Evolutionary conservation across 768 basidiomycete genomes (phyloP), one percentile per base, ranked within the genome.

Genomic region (Termitomyces sp.): DNA sequence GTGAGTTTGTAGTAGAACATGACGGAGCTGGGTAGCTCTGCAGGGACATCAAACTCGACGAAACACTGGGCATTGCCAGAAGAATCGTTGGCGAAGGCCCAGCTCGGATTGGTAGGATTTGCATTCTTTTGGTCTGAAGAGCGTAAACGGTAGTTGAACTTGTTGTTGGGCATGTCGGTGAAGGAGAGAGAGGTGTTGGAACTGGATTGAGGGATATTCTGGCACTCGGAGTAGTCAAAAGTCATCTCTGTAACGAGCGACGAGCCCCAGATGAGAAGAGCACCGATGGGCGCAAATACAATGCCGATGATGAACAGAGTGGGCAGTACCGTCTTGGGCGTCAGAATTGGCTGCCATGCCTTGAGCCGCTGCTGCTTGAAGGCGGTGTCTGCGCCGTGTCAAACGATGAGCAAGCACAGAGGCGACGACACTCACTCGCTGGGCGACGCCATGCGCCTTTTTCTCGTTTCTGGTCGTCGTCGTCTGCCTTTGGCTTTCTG

Each of bases 311-410:
- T 84, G 72, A 99, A 95, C 43, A 99, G 82, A 0, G 94, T 96
- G 3, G 97, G 97, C 15, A 99, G 82, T 20, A 99, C 97, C 1
- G 94, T 97, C 72, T 95, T 95, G 5, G 97, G 97, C 5, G 95
- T 98, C 44, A 98, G 81, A 68, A 99, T 98, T 9, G 97, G 97
- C 79, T 99, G 97, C 97, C 97, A 99, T 66, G 97, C 97, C 76
- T 98, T 98, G 67, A 99, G 83, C 53, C 97, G 89, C 72, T 99
- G 97, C 71, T 99, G 97, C 75, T 97, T 98, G 83, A 97, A 98
- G 38, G 95, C 96, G 56, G 95, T 98, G 73, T 98, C 94, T 97
- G 70, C 15, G 32, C 25, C 12, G 25, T 22, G 1, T 47, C 51
- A 53, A 60, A 62, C 41, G 39, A 56, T 62, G 58, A 65, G 53